Percentiles rank a stretch among this genome's conserved stretches.
These are phyloP conservation scores for Pseudogymnoascus sp. DNA, from an alignment of 2,329 filamentous ascomycete species.

Conservation along the genomic window DNA sequence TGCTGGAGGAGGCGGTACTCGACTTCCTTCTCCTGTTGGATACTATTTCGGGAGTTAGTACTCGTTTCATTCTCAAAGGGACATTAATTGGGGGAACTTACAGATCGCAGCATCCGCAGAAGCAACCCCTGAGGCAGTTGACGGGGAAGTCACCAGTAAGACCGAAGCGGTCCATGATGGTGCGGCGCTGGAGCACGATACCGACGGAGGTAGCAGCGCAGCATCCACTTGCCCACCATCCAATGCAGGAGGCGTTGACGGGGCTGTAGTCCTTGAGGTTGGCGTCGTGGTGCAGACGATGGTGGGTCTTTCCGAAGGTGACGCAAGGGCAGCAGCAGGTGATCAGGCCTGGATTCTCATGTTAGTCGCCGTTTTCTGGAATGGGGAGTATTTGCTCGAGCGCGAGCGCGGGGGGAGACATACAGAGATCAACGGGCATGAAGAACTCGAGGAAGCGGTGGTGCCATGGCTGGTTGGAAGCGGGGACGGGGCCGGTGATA, in stretches of 20 bases:
- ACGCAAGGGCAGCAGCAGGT: conserved; percentile 30
- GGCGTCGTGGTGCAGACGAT: conserved; percentile 26
- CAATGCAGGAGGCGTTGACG: conserved; percentile 26
- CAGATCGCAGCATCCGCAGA: conserved; percentile 23
- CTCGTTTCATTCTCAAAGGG: not conserved
- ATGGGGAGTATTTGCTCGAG: not conserved
- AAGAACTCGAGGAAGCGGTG: conserved; percentile 20
- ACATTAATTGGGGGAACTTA: not conserved
- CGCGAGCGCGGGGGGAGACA: not conserved
- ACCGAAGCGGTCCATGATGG: conserved; percentile 22
- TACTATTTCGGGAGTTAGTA: conserved; percentile 6
- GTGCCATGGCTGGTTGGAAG: conserved; percentile 13
- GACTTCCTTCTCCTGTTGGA: conserved; percentile 18
- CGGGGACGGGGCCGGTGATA: conserved; percentile 8
- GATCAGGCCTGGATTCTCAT: conserved; percentile 20
- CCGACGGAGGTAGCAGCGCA: conserved; percentile 19
- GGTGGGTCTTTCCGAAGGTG: conserved; percentile 30
- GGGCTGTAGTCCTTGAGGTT: conserved; percentile 27
- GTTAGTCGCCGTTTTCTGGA: not conserved
- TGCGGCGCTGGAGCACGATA: conserved; percentile 20
- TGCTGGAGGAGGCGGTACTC: conserved; percentile 13
- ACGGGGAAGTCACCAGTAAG: conserved; percentile 20
- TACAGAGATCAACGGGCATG: conserved; percentile 20
- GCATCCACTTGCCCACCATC: conserved; percentile 18
- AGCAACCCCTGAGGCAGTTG: conserved; percentile 21